phyloP scores from a whole-genome alignment of 2,329 filamentous ascomycete genomes.

The Colletotrichum magnum region DNA sequence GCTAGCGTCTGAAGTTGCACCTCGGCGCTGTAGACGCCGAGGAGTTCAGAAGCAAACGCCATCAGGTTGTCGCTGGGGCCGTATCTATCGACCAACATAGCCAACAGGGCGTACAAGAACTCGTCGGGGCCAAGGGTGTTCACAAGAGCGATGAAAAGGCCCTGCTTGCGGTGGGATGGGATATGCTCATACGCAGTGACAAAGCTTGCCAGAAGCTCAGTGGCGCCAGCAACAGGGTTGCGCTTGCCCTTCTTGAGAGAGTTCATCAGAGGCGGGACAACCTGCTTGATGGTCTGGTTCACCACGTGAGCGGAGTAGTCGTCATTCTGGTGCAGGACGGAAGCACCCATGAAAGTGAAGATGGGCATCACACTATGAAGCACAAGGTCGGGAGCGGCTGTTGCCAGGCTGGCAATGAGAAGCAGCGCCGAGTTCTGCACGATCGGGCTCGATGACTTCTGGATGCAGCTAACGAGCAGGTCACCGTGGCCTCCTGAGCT shows the following conservation, averaged over 20 bases:
- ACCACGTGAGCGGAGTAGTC: constrained; percentile 98
- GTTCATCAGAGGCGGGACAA: constrained; percentile 90
- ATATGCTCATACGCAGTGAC: constrained; percentile 97
- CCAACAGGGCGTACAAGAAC: constrained; percentile 88
- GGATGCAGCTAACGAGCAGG: constrained; percentile 92
- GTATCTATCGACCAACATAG: constrained; percentile 93
- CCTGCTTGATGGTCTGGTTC: constrained; percentile 92
- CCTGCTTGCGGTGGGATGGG: constrained; percentile 85
- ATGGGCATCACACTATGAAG: constrained; percentile 99
- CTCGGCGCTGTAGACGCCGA: constrained; percentile 79
- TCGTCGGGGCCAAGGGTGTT: constrained; percentile 88
- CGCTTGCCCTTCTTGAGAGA: constrained; percentile 87
- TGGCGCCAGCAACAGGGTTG: constrained; percentile 83
- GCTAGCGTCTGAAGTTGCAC: constrained; percentile 84
- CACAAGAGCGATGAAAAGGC: constrained; percentile 87
- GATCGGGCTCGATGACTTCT: constrained; percentile 90
- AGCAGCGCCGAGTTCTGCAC: constrained; percentile 94
- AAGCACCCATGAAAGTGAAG: constrained; percentile 97
- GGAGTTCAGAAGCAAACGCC: constrained; percentile 81
- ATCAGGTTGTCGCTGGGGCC: constrained; percentile 80
- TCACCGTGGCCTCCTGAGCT: constrained; percentile 87
- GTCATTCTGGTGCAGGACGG: constrained; percentile 91
- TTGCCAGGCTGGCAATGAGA: constrained; percentile 87
- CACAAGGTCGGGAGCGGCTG: constrained; percentile 89
- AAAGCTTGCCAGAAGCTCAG: constrained; percentile 94